Evolutionary conservation across 768 basidiomycete genomes (phyloP).

Genomic region (Suillus plorans): DNA sequence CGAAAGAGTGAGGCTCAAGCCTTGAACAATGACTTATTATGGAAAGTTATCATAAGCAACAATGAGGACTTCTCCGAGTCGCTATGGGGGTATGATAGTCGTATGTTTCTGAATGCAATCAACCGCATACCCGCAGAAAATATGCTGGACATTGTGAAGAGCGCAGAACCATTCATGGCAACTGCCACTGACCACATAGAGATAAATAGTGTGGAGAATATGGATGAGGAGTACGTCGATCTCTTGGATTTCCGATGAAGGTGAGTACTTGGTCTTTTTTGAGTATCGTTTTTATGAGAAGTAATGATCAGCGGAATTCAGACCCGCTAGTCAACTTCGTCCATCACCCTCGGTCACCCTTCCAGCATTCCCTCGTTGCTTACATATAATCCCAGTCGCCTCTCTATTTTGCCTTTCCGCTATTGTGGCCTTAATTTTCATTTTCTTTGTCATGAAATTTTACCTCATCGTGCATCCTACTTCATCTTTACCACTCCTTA

Average conservation of each 20-base stretch:
- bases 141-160: neutral
- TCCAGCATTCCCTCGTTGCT: neutral
- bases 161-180: neutral
- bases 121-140: neutral
- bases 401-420: too few relatives aligned
- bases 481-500: neutral
- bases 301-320: neutral
- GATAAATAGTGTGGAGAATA: neutral
- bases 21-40: too few relatives aligned
- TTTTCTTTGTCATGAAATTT: neutral
- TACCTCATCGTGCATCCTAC: neutral
- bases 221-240: neutral
- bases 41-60: neutral
- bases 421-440: neutral
- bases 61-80: neutral
- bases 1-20: neutral
- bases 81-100: neutral
- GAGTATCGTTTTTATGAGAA: neutral
- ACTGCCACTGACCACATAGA: neutral
- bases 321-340: neutral
- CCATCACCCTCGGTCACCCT: neutral
- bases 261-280: neutral
- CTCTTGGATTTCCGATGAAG: neutral
- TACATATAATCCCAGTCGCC: neutral
- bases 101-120: neutral